Percentiles rank a stretch among this genome's conserved stretches.
Conservation (phyloP, 768 basidiomycete genomes). For the Lentinula raphanica region DNA sequence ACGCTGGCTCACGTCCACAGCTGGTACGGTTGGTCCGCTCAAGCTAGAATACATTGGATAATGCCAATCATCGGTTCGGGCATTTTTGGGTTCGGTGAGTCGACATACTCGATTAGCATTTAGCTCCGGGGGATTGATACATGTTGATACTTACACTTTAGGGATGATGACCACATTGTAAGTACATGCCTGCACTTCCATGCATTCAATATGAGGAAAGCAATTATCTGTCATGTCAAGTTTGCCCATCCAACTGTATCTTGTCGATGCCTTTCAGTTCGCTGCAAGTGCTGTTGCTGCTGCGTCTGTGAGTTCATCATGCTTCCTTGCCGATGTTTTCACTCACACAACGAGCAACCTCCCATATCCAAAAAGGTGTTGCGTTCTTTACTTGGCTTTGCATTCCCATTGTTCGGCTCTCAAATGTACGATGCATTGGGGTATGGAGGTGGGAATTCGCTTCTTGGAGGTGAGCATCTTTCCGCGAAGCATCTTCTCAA, state of each 20-base stretch:
- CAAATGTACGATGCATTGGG: constrained; percentile 53
- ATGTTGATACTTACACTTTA: constrained; percentile 28
- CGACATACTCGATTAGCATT: background rate
- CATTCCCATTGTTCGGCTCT: constrained; percentile 59
- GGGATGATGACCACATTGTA: constrained; percentile 56
- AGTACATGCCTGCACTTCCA: constrained; percentile 14
- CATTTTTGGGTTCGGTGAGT: constrained; percentile 45
- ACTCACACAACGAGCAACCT: no score
- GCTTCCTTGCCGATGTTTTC: background rate
- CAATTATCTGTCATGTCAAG: no score
- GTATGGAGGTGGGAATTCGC: constrained; percentile 53
- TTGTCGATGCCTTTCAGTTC: constrained; percentile 63
- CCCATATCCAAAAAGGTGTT: constrained; percentile 36
- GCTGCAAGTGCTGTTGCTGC: constrained; percentile 64
- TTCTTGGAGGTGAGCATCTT: constrained; percentile 41
- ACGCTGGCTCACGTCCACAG: constrained; percentile 23
- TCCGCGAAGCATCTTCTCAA: no score
- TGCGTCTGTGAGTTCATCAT: constrained; percentile 40
- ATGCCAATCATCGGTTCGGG: constrained; percentile 63
- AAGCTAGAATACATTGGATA: constrained; percentile 56
- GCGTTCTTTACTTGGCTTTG: constrained; percentile 59
- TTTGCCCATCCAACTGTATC: constrained; percentile 61
- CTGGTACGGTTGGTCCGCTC: constrained; percentile 76
- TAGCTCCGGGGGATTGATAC: no score
- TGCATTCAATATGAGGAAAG: no score